These are phyloP conservation scores for Rhizophora apiculata DNA, from an alignment of 345 rosid genomes.

Conservation along the genomic window DNA sequence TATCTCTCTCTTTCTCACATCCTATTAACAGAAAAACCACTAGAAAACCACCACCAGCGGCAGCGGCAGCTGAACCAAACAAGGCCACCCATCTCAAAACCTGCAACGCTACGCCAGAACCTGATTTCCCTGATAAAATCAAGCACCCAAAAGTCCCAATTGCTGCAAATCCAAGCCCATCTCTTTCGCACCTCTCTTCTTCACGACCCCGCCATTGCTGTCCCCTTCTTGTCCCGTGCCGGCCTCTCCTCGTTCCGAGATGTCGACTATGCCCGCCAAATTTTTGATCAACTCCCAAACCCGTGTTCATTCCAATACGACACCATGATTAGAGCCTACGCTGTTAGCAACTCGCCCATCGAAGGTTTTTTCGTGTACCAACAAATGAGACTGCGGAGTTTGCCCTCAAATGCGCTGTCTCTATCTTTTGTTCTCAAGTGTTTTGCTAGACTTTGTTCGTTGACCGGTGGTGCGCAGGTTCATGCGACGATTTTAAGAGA, in stretches of 20 bases:
- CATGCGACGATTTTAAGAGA: slow-evolving; percentile 58
- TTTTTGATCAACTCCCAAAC: slow-evolving; percentile 46
- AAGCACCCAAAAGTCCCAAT: slow-evolving; percentile 40
- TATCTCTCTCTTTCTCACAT: neutral
- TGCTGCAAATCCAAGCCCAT: slow-evolving; percentile 69
- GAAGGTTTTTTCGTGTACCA: slow-evolving; percentile 51
- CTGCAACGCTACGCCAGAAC: neutral
- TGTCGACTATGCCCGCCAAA: slow-evolving; percentile 39
- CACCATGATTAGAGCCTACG: slow-evolving; percentile 66
- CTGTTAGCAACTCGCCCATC: slow-evolving; percentile 40
- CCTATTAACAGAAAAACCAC: slow-evolving; percentile 6
- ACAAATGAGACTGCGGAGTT: slow-evolving; percentile 38
- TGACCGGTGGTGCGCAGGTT: slow-evolving; percentile 54
- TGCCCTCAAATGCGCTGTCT: slow-evolving; percentile 45
- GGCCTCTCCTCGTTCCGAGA: slow-evolving; percentile 39
- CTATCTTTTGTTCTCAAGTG: slow-evolving; percentile 61
- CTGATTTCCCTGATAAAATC: slow-evolving; percentile 56
- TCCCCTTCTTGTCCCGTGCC: slow-evolving; percentile 54
- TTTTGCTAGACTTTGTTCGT: slow-evolving; percentile 37
- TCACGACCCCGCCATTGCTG: slow-evolving; percentile 41
- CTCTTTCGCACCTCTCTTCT: slow-evolving; percentile 46
- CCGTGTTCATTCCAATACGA: slow-evolving; percentile 57
- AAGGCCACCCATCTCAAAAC: neutral
- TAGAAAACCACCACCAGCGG: neutral
- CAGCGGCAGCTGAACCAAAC: neutral